Evolutionary conservation across 345 rosid species (phyloP).

Genomic region (sweet orange (Citrus sinensis)): DVS_A1.0 CM039163.1:40936501-40937000

Average conservation of each 20-base stretch:
- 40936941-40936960: slow-evolving; percentile 8
- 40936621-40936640: slow-evolving; percentile 39
- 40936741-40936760: neutral
- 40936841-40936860: slow-evolving; percentile 82
- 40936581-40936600: neutral
- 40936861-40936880: slow-evolving; percentile 76
- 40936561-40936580: neutral
- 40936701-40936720: slow-evolving; percentile 96
- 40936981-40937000: slow-evolving; percentile 12
- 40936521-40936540: slow-evolving; percentile 60
- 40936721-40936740: slow-evolving; percentile 66
- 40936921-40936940: slow-evolving; percentile 8
- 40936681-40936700: slow-evolving; percentile 85
- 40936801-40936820: slow-evolving; percentile 7
- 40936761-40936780: neutral
- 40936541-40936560: slow-evolving; percentile 21
- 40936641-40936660: slow-evolving; percentile 77
- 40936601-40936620: slow-evolving; percentile 5
- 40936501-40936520: slow-evolving; percentile 64
- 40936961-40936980: slow-evolving; percentile 17
- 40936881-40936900: slow-evolving; percentile 71
- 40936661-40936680: slow-evolving; percentile 88
- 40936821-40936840: slow-evolving; percentile 71
- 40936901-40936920: slow-evolving; percentile 44
- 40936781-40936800: neutral